Evolutionary conservation across 176 grass and related monocot genomes (phyloP).

Genomic region (Triticum monococcum): DNA sequence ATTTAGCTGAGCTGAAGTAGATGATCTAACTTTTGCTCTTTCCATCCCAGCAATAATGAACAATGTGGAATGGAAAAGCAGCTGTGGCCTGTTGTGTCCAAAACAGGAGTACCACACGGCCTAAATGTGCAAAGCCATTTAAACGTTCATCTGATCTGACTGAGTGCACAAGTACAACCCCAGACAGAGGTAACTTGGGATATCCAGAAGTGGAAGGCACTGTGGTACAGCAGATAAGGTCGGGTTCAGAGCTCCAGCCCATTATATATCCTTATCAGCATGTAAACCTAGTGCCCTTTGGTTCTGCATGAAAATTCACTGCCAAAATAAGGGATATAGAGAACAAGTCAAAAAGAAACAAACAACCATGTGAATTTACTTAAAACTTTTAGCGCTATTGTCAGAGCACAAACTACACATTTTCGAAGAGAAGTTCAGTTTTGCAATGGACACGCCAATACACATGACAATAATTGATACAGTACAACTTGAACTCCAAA

Average conservation of each 20-base stretch:
- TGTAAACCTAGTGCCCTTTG: background rate
- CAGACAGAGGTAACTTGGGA: background rate
- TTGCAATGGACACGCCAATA: background rate
- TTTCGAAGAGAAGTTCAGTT: background rate
- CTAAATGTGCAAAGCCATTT: background rate
- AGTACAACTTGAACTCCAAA: background rate
- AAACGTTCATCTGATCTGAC: background rate
- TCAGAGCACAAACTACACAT: background rate
- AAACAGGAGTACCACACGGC: background rate
- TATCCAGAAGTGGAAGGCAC: background rate
- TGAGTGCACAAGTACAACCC: background rate
- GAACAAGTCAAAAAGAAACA: background rate
- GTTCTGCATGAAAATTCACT: background rate
- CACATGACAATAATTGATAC: background rate
- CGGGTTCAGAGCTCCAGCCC: background rate
- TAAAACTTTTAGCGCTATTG: background rate
- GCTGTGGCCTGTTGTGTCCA: background rate
- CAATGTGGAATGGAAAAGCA: background rate
- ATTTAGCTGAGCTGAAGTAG: background rate
- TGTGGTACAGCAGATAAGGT: background rate
- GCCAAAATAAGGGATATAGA: background rate
- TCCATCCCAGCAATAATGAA: background rate
- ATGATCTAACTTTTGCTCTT: conserved; percentile 7
- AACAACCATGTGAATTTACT: background rate
- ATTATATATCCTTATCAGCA: background rate